Conservation (phyloP, 208 protist genomes). For the Leishmania lainsoni region DNA sequence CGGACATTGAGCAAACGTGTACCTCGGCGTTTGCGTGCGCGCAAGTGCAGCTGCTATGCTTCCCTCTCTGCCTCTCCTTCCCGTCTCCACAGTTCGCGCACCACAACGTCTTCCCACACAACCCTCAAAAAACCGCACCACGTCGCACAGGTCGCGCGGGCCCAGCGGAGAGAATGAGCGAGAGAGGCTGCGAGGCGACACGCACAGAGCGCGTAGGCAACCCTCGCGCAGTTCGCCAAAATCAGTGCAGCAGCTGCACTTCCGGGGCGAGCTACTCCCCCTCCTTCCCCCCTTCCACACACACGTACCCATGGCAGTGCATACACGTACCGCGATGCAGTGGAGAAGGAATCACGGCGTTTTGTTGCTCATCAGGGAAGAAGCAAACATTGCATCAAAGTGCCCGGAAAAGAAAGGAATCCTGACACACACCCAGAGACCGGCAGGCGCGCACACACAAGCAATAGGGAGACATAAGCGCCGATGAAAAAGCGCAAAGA, state of each 20-base stretch:
- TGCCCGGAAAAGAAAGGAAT: neutral
- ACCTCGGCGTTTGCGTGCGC: neutral
- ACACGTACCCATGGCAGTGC: neutral
- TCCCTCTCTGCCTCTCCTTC: neutral
- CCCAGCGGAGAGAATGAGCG: too few relatives aligned
- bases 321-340: neutral
- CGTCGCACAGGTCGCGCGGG: too few relatives aligned
- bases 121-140: too few relatives aligned
- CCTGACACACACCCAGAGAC: neutral
- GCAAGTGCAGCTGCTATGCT: neutral
- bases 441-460: neutral
- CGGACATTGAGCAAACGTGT: neutral
- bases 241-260: neutral
- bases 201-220: too few relatives aligned
- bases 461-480: neutral
- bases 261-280: neutral
- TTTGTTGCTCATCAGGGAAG: slow-evolving; percentile 11
- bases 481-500: neutral
- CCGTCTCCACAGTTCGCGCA: neutral
- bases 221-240: neutral
- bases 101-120: too few relatives aligned
- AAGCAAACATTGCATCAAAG: neutral
- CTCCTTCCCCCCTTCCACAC: neutral
- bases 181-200: too few relatives aligned
- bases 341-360: neutral